phyloP scores from a whole-genome alignment of 768 basidiomycete species.

The Kwoniella heveanensis region DNA sequence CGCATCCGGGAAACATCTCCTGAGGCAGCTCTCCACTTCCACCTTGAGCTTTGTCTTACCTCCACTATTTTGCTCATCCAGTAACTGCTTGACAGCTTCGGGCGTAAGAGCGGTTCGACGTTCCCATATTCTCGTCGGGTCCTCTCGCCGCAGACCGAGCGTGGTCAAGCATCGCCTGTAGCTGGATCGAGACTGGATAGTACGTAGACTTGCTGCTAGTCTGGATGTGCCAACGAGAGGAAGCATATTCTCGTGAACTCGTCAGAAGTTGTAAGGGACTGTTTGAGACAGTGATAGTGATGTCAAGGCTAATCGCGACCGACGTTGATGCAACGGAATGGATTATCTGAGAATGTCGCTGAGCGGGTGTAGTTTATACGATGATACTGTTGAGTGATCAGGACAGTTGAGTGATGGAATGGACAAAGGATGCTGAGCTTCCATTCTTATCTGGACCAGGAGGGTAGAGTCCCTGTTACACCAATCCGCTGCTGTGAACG shows the following conservation, averaged over 20 bases:
- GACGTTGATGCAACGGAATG: too few species aligned
- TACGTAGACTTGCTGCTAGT: neutral
- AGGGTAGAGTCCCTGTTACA: too few species aligned
- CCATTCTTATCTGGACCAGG: too few species aligned
- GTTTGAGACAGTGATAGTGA: too few species aligned
- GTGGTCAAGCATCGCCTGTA: slow-evolving; percentile 29
- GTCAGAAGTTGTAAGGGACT: too few species aligned
- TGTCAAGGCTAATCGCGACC: too few species aligned
- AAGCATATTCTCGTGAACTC: neutral
- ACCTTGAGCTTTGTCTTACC: slow-evolving; percentile 57
- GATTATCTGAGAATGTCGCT: too few species aligned
- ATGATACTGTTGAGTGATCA: neutral
- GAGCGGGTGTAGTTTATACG: neutral
- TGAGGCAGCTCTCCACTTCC: slow-evolving; percentile 72
- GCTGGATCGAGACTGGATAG: neutral
- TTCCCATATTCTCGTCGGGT: slow-evolving; percentile 81
- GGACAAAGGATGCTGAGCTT: neutral
- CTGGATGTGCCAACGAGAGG: neutral
- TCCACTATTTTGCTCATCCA: slow-evolving; percentile 62
- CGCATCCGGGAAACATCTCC: slow-evolving; percentile 68
- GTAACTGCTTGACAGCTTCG: slow-evolving; percentile 66
- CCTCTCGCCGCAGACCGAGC: slow-evolving; percentile 72
- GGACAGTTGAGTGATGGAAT: neutral
- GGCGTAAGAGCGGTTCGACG: slow-evolving; percentile 81
- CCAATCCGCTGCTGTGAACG: too few species aligned